A percentile compares a stretch with the other conserved stretches of the same genome.
These are phyloP conservation scores for Friedmanniomyces endolithicus DNA, from an alignment of 495 filamentous ascomycete genomes.

Conservation along the genomic window DNA sequence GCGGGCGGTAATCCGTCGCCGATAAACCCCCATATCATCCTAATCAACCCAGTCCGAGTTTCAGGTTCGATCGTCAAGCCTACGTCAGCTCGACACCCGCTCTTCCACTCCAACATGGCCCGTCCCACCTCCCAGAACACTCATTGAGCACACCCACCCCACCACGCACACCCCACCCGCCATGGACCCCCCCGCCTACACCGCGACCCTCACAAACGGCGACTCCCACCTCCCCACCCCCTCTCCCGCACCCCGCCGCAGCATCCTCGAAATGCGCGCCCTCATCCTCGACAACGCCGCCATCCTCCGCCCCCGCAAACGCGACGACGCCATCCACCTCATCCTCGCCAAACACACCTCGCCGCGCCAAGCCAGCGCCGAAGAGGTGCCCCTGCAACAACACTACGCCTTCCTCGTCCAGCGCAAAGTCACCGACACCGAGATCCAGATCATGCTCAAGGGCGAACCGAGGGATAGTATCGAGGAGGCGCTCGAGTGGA, in stretches of 20 bases:
- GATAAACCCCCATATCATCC: no score
- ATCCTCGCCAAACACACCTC: neutral
- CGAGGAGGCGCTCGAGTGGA: constrained; percentile 6
- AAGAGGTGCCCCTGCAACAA: neutral
- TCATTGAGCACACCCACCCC: neutral
- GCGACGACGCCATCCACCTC: neutral
- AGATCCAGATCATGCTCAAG: constrained; percentile 3
- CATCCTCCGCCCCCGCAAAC: neutral
- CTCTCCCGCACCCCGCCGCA: neutral
- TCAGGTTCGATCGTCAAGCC: no score
- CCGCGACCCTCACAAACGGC: neutral
- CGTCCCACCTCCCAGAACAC: neutral
- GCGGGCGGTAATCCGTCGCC: no score
- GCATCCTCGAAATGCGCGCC: neutral
- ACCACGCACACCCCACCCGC: neutral
- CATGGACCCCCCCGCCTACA: constrained; percentile 10
- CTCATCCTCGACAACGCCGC: constrained; percentile 7
- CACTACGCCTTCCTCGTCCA: constrained; percentile 9
- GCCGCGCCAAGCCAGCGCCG: neutral
- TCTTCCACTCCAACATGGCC: no score
- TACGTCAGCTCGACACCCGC: no score
- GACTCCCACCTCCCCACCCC: neutral
- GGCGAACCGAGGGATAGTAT: neutral
- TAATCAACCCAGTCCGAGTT: no score
- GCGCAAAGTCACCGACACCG: neutral